Base-by-base conservation (phyloP, 2,329 filamentous ascomycete species). In the Aureobasidium sp. region DNA sequence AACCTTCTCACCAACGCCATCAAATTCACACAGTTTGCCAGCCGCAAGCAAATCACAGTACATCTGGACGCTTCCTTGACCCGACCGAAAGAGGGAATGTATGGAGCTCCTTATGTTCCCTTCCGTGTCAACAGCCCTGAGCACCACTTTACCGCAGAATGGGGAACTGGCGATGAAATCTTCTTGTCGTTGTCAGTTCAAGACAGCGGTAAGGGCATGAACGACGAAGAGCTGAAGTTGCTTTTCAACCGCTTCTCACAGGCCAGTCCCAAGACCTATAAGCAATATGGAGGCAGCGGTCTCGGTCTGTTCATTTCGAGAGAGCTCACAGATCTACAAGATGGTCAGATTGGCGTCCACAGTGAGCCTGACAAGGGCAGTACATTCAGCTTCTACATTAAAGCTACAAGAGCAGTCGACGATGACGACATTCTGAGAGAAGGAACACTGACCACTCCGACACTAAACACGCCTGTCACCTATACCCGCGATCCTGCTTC, bases 221-320 rank as follows among this genome's bases (percentile, higher is more conserved):
- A 66, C 1, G 68, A 70, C 6, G 68, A 72, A 5, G 73, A 76
- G 57, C 69, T 67, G 8, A 63, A 66, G 0, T 62, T 80, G 42
- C 76, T 90, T 0, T 89, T 89, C 70, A 81, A 87, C 64, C 81
- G 85, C 39, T 89, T 89, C 68, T 82, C 84, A 15, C 86, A 89
- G 71, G 84, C 85, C 0, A 86, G 81, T n/a, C 82, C 84, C 3
- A 82, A 80, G 62, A 88, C 85, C 0, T 85, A 87, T 64, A 81
- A 85, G 39, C 81, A 86, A 64, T 88, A 89, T 65, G 86, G 86
- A 24, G 86, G 86, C 0, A 86, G 83, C 0, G 86, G 86, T 0
- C 77, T 89, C 1, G 86, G 86, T 0, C 75, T 89, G 0, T 89
- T 88, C 68, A 88, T 89, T 62, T 86, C 83, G 42, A 79, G 85